These are phyloP conservation scores for Erysimum cheiranthoides DNA, from an alignment of 345 rosid genomes.

Conservation along the genomic window DNA sequence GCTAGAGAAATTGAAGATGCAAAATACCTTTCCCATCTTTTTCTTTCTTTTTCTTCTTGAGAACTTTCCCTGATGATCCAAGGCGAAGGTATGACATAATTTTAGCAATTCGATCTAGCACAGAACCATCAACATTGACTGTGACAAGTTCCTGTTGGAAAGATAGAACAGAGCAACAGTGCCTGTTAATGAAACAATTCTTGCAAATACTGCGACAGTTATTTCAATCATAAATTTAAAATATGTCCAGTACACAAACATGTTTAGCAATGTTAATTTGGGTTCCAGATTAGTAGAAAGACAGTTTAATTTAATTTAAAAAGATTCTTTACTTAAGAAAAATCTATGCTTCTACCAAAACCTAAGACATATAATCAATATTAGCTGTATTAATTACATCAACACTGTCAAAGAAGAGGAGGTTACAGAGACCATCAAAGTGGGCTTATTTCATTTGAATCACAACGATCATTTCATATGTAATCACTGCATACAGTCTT, in stretches of 20 bases:
- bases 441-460: slow-evolving; percentile 8
- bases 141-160: slow-evolving; percentile 83
- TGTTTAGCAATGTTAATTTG: not conserved
- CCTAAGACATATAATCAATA: not conserved
- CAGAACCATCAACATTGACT: slow-evolving; percentile 92
- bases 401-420: slow-evolving; percentile 10
- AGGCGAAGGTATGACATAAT: slow-evolving; percentile 98
- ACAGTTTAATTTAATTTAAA: not conserved
- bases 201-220: not conserved
- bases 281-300: slow-evolving; percentile 4
- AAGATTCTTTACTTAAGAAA: not conserved
- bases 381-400: not conserved
- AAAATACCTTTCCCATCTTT: slow-evolving; percentile 73
- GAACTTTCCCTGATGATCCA: slow-evolving; percentile 98
- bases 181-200: slow-evolving; percentile 4
- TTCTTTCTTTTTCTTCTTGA: slow-evolving; percentile 98
- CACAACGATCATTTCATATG: not conserved
- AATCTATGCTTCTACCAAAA: slow-evolving; percentile 12
- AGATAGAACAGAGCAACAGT: slow-evolving; percentile 30
- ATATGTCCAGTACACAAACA: not conserved
- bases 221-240: not conserved
- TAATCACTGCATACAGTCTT: slow-evolving; percentile 8
- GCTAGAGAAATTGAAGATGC: too few species aligned
- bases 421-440: slow-evolving; percentile 11
- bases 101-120: slow-evolving; percentile 94